A percentile compares a stretch with the other conserved stretches of the same genome.
These are phyloP conservation scores for Ascochyta clinopodiicola DNA, from an alignment of 2,329 filamentous ascomycete species.

Conservation along the genomic window DNA sequence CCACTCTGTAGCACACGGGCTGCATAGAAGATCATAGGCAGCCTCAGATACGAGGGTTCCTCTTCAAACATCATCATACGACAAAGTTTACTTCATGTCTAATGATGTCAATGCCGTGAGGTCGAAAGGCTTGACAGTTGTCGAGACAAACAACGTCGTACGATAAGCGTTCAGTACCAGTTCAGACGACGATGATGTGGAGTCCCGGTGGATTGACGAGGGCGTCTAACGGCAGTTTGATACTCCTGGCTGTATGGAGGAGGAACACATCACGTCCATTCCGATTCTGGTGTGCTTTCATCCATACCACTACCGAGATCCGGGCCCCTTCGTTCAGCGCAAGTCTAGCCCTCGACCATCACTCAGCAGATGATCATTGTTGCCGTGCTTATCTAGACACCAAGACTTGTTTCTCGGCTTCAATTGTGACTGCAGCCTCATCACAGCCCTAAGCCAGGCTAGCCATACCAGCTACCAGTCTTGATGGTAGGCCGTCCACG, in stretches of 20 bases:
- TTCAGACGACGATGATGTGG: conserved; percentile 13
- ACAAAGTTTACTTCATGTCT: conserved; percentile 43
- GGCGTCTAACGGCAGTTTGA: not conserved
- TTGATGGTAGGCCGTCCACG: conserved; percentile 16
- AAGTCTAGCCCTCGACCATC: conserved; percentile 16
- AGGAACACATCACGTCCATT: not conserved
- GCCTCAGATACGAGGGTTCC: conserved; percentile 16
- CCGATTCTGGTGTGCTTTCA: not conserved
- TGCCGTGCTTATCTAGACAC: conserved; percentile 11
- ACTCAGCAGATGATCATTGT: conserved; percentile 20
- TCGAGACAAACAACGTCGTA: conserved; percentile 43
- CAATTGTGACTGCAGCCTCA: conserved; percentile 30
- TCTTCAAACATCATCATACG: conserved; percentile 47
- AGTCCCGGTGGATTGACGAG: not conserved
- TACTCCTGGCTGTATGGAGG: not conserved
- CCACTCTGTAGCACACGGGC: conserved; percentile 9
- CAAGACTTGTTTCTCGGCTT: conserved; percentile 18
- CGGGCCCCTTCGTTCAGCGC: not conserved
- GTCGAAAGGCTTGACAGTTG: conserved; percentile 24
- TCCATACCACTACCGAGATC: not conserved
- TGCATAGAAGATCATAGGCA: conserved; percentile 18
- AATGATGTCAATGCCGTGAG: conserved; percentile 24
- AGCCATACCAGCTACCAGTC: conserved; percentile 14
- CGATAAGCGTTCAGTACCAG: conserved; percentile 39
- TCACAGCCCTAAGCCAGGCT: conserved; percentile 40